Evolutionary conservation across 345 rosid genomes (phyloP).

Genomic region (Salix exigua): DNA sequence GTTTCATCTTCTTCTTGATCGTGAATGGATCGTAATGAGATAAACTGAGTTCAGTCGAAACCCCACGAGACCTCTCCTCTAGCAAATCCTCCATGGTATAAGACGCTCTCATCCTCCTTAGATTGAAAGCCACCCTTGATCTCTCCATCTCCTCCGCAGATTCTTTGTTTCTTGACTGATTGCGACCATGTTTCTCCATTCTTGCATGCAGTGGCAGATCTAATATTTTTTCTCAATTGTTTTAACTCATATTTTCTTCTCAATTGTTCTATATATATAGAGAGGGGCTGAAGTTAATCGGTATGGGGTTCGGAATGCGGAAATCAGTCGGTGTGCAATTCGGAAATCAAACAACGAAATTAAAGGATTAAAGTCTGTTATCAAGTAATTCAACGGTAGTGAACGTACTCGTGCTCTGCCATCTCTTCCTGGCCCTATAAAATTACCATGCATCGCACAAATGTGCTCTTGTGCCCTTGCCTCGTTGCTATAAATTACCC

Average conservation of each 20-base stretch:
- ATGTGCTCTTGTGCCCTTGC: no score
- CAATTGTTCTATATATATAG: background rate
- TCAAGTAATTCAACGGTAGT: background rate
- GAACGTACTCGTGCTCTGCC: no score
- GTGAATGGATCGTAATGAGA: background rate
- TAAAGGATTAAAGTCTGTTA: background rate
- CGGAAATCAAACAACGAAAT: background rate
- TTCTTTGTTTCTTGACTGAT: background rate
- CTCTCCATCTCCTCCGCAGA: background rate
- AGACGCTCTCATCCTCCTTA: background rate
- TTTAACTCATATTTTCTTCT: background rate
- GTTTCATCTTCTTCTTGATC: conserved; percentile 11
- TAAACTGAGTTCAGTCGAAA: background rate
- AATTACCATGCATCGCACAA: no score
- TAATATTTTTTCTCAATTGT: background rate
- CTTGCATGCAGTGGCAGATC: background rate
- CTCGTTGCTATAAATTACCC: no score
- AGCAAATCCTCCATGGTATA: background rate
- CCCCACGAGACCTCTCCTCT: background rate
- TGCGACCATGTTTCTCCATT: background rate
- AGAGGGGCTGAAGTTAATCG: background rate
- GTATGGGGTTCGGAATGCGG: background rate
- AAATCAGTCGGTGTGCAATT: background rate
- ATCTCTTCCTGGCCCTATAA: no score
- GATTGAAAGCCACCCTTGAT: background rate